These are phyloP conservation scores for Houttuynia cordata DNA, from an alignment of 164 flowering plant genomes.

Conservation along the genomic window DNA sequence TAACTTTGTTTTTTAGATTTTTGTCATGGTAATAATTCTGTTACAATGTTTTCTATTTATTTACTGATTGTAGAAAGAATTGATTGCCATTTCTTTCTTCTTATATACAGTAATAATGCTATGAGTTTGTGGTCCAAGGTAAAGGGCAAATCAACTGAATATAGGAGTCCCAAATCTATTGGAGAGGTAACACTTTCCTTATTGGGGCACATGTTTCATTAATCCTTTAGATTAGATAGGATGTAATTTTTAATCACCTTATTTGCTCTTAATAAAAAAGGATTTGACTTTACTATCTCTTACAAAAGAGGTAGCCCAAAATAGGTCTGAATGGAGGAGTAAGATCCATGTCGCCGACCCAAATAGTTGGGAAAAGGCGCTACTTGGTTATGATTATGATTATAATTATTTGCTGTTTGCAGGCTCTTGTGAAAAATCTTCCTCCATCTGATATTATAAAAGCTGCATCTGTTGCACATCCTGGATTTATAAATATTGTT, in stretches of 20 bases:
- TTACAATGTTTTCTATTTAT: neutral
- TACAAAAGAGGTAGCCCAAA: too few species aligned
- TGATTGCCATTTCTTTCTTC: neutral
- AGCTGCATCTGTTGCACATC: conserved; percentile 68
- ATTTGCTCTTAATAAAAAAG: too few species aligned
- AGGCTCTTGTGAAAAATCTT: conserved; percentile 69
- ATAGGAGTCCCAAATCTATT: conserved; percentile 51
- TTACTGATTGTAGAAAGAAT: neutral
- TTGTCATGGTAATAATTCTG: neutral
- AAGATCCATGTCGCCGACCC: too few species aligned
- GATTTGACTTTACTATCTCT: too few species aligned
- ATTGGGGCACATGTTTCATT: neutral
- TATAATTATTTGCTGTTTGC: conserved; percentile 10
- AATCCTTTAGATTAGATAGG: neutral
- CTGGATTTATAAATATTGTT: conserved; percentile 81
- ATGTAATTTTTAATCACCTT: neutral
- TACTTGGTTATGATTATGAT: too few species aligned
- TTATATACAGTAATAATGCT: conserved; percentile 68
- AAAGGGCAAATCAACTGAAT: conserved; percentile 45
- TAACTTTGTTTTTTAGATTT: too few species aligned
- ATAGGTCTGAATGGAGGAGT: too few species aligned
- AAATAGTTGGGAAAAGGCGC: too few species aligned
- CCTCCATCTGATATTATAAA: conserved; percentile 83
- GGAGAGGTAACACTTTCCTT: conserved; percentile 52
- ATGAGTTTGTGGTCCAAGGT: conserved; percentile 69